phyloP scores from a whole-genome alignment of 495 filamentous ascomycete genomes.

The Penicillium coffeae region DNA sequence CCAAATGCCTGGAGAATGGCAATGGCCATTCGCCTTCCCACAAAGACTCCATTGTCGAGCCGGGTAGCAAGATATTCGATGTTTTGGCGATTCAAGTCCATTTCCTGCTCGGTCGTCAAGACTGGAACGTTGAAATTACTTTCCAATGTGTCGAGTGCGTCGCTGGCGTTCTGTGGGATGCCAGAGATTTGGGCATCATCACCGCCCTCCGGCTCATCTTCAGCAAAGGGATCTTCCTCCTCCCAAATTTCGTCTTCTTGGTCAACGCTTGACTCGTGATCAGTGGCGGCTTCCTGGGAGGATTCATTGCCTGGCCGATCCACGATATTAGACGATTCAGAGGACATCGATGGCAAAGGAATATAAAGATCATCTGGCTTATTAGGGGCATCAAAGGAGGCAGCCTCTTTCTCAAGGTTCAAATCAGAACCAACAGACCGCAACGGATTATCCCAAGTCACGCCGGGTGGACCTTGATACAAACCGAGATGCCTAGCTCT shows the following conservation, averaged over 20 bases:
- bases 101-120: slow-evolving; percentile 14
- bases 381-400: background rate
- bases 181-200: background rate
- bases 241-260: background rate
- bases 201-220: background rate
- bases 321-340: slow-evolving; percentile 1
- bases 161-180: background rate
- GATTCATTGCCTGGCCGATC: background rate
- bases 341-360: slow-evolving; percentile 19
- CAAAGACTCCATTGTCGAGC: slow-evolving; percentile 43
- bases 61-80: slow-evolving; percentile 17
- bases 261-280: background rate
- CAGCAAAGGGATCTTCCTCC: background rate
- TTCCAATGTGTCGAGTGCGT: background rate
- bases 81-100: slow-evolving; percentile 14
- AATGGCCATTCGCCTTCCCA: slow-evolving; percentile 40
- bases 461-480: slow-evolving; percentile 11
- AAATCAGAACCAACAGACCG: slow-evolving; percentile 4
- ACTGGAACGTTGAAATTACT: slow-evolving; percentile 2
- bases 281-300: background rate
- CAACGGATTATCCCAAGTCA: slow-evolving; percentile 40
- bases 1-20: slow-evolving; percentile 43
- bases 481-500: slow-evolving; percentile 45
- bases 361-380: slow-evolving; percentile 26
- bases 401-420: background rate